A percentile compares a stretch with the other conserved stretches of the same genome.
Conservation (phyloP, 1,139 yeast species). For the Yamadazyma oceani region DNA sequence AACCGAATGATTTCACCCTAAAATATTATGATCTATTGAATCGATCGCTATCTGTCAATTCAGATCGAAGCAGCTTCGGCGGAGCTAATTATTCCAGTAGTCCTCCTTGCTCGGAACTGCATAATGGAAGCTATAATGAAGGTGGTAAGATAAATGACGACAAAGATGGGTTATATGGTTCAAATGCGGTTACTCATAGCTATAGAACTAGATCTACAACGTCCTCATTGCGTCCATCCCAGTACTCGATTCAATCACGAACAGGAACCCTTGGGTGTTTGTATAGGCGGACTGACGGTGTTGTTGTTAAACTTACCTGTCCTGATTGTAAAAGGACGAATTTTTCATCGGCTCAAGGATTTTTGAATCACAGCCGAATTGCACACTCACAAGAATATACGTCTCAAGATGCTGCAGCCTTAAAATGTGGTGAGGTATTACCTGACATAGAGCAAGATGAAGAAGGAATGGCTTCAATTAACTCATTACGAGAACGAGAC, state of each 20-base stretch:
- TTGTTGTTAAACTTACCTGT: slow-evolving; percentile 66
- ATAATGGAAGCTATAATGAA: no score
- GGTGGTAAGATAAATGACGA: not conserved
- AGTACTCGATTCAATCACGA: slow-evolving; percentile 7
- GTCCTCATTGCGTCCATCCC: slow-evolving; percentile 44
- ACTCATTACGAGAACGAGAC: slow-evolving; percentile 39
- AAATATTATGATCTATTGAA: slow-evolving; percentile 44
- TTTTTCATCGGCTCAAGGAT: slow-evolving; percentile 79
- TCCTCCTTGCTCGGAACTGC: not conserved
- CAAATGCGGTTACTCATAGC: slow-evolving; percentile 20
- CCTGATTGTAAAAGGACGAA: slow-evolving; percentile 67
- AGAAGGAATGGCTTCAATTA: slow-evolving; percentile 48
- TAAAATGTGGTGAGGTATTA: slow-evolving; percentile 62
- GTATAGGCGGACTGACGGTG: slow-evolving; percentile 71
- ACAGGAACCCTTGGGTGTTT: slow-evolving; percentile 52
- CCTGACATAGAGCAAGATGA: slow-evolving; percentile 62
- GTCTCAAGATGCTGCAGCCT: slow-evolving; percentile 75
- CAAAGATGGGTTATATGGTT: not conserved
- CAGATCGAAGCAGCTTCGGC: slow-evolving; percentile 20
- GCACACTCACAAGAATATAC: slow-evolving; percentile 74
- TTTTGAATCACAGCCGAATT: slow-evolving; percentile 71
- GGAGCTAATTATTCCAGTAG: not conserved
- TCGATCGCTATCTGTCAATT: slow-evolving; percentile 35
- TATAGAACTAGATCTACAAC: slow-evolving; percentile 53
- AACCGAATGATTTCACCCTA: slow-evolving; percentile 52